A percentile compares a stretch with the other conserved stretches of the same genome.
Conservation (phyloP, 495 filamentous ascomycete genomes). For the Neurospora africana region DNA sequence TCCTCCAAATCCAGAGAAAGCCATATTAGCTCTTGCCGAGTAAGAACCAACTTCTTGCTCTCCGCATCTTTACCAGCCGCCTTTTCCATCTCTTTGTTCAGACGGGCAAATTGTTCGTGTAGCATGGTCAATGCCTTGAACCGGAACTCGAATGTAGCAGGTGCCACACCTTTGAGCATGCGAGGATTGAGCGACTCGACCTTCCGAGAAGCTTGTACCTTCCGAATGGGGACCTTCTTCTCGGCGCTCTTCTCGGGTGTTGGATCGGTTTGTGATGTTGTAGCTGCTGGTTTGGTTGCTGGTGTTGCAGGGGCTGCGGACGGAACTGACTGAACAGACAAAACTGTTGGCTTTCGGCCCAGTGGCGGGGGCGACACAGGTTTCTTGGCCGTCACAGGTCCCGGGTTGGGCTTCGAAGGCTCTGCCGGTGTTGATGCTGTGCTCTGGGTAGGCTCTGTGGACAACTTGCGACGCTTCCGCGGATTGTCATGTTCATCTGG, state of each 20-base stretch:
- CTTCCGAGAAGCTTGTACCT: constrained; percentile 17
- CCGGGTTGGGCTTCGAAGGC: neutral
- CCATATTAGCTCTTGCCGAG: constrained; percentile 59
- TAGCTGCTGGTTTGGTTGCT: neutral
- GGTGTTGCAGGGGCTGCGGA: neutral
- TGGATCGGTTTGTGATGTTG: neutral
- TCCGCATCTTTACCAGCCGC: constrained; percentile 30
- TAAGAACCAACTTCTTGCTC: constrained; percentile 41
- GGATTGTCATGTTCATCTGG: constrained; percentile 8
- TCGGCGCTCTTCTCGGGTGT: neutral
- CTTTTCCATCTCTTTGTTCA: constrained; percentile 56
- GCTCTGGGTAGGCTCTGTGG: constrained; percentile 6
- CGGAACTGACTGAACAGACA: neutral
- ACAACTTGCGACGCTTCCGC: constrained; percentile 22
- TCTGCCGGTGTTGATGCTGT: neutral
- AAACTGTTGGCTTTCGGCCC: constrained; percentile 14
- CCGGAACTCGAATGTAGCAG: constrained; percentile 59
- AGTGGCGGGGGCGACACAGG: constrained; percentile 25
- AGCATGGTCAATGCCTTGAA: constrained; percentile 58
- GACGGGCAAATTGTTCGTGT: constrained; percentile 58
- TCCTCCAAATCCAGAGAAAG: constrained; percentile 82
- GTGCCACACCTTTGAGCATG: constrained; percentile 54
- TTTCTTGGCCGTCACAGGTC: constrained; percentile 11
- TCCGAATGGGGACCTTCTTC: constrained; percentile 1
- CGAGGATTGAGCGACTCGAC: constrained; percentile 65